Evolutionary conservation across 2,329 filamentous ascomycete genomes (phyloP), one percentile per base, ranked within the genome.

Genomic region (Tolypocladium tundrense): DNA sequence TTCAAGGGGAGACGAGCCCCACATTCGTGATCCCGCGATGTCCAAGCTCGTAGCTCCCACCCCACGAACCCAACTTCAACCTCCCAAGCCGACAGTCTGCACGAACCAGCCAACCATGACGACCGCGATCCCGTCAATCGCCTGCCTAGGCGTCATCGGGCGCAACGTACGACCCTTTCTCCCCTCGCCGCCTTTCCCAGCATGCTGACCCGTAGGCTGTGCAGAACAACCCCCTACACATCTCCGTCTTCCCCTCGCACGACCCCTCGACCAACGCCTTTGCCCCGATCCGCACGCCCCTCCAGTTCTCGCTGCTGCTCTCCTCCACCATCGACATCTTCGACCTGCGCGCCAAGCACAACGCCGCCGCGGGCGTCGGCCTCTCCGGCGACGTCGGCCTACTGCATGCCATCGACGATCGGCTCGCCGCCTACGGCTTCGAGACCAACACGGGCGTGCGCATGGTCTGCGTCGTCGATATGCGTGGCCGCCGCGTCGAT

Each of bases 221-320:
- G 59, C 69, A 97, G 92, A 96, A 97, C 77, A 96, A 97, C 70
- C 94, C 93, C 59, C 87, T 97, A 63, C 93, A 97, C 76, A 89
- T 96, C 66, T 86, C 90, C 60, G 85, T 96, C 70, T 96, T 97
- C 74, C 88, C 91, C 55, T 88, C 87, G 53, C 83, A 89, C 78
- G 79, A 82, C 68, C 75, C 80, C 53, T 64, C 79, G 56, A 79
- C 78, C 64, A 76, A 79, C 72, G 76, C 74, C 57, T 76, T 78
- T 64, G 68, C 73, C 9, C 82, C 83, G 41, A 76, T 88, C 63
- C 86, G 87, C 66, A 88, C 87, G 21, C 80, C 85, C n/a, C 83
- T 97, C 13, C 91, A 96, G 70, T 97, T 94, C 77, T 91, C 89
- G 41, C 91, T 97, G 66, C 83, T 97, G 54, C 85, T 97, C 61